Evolutionary conservation across 345 rosid species (phyloP).

Genomic region (Aquilaria sinensis): DNA sequence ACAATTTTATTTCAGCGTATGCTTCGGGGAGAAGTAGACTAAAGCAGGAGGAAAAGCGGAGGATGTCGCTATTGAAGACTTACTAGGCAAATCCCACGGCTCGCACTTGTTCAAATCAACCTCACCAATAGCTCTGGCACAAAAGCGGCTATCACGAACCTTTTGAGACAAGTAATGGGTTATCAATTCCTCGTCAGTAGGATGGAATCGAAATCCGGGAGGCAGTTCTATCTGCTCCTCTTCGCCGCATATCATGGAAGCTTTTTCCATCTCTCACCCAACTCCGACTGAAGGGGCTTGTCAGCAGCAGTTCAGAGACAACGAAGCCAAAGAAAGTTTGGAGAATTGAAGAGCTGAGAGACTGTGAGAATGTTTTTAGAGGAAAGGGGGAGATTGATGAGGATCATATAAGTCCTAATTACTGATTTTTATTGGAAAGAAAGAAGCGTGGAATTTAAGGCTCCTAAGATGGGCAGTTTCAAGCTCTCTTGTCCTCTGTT

Average conservation of each 20-base stretch:
- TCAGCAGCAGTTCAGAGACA: neutral
- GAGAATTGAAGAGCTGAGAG: neutral
- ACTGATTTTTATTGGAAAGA: slow-evolving; percentile 17
- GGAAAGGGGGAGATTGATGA: slow-evolving; percentile 9
- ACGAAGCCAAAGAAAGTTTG: neutral
- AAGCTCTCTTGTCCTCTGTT: slow-evolving; percentile 5
- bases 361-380: slow-evolving; percentile 11
- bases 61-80: slow-evolving; percentile 7
- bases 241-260: slow-evolving; percentile 16
- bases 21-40: neutral
- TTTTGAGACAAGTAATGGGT: slow-evolving; percentile 44
- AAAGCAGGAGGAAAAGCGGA: neutral
- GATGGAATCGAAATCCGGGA: slow-evolving; percentile 61
- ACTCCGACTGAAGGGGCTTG: neutral
- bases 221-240: slow-evolving; percentile 49
- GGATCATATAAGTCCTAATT: slow-evolving; percentile 24
- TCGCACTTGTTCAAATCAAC: slow-evolving; percentile 65
- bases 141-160: slow-evolving; percentile 31
- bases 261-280: slow-evolving; percentile 27
- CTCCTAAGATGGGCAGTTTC: slow-evolving; percentile 26
- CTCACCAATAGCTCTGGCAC: slow-evolving; percentile 49
- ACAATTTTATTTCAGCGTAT: neutral
- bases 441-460: slow-evolving; percentile 38
- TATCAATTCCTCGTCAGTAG: slow-evolving; percentile 56
- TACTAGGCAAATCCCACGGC: slow-evolving; percentile 70